Conservation (phyloP, 352 stramenopile species). For the Pythium aristosporum region DNA sequence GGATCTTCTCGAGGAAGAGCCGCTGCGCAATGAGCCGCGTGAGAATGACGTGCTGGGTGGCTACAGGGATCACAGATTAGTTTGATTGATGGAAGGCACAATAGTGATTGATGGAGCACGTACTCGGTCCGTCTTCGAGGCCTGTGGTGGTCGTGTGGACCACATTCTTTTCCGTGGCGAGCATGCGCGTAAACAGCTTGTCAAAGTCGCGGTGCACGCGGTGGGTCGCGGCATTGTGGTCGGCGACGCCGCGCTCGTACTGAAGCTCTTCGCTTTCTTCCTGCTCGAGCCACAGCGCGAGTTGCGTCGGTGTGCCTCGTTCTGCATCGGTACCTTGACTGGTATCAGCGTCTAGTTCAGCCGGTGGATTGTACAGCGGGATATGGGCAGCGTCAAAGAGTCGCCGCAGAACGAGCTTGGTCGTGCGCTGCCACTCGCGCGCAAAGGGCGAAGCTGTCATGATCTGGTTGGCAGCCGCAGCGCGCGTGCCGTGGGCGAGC, state of each 20-base stretch:
- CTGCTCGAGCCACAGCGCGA: slow-evolving; percentile 56
- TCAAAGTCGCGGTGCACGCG: slow-evolving; percentile 55
- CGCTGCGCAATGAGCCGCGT: slow-evolving; percentile 58
- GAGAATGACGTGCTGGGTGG: slow-evolving; percentile 59
- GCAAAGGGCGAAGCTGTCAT: slow-evolving; percentile 48
- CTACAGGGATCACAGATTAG: neutral
- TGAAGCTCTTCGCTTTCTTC: slow-evolving; percentile 36
- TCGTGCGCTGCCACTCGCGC: slow-evolving; percentile 65
- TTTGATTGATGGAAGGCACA: neutral
- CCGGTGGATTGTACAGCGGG: slow-evolving; percentile 27
- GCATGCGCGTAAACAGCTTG: slow-evolving; percentile 54
- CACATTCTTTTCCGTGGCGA: slow-evolving; percentile 75
- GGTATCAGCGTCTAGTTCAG: slow-evolving; percentile 7
- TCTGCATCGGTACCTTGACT: neutral
- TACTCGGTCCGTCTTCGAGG: slow-evolving; percentile 55
- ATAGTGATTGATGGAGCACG: neutral
- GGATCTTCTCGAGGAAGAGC: slow-evolving; percentile 61
- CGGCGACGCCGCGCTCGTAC: slow-evolving; percentile 34
- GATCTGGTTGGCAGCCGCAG: slow-evolving; percentile 27
- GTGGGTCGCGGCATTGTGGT: slow-evolving; percentile 45
- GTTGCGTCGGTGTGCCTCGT: slow-evolving; percentile 26
- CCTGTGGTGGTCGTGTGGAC: slow-evolving; percentile 71
- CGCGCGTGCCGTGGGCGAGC: slow-evolving; percentile 38
- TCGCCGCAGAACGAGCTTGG: slow-evolving; percentile 56
- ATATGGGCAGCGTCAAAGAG: slow-evolving; percentile 62